Evolutionary conservation across 768 basidiomycete species (phyloP), one percentile per base, ranked within the genome.

Genomic region (Cantharellus anzutake): DNA sequence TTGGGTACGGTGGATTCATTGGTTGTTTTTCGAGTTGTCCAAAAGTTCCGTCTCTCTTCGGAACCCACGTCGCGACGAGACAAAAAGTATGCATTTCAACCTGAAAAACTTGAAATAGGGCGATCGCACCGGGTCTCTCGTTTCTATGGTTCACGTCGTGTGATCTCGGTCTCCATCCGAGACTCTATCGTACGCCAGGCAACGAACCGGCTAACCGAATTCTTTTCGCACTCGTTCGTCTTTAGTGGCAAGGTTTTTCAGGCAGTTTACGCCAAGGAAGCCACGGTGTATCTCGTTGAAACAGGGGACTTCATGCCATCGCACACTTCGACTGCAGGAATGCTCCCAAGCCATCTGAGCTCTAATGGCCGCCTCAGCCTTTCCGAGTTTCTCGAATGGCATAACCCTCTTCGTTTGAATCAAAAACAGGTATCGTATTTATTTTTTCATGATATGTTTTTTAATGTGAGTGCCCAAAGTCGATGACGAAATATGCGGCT

Each of bases 401-500:
- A 79, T 61, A 85, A 84, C 63, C 73, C 77, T 0, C 64, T 80
- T 3, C 29, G 67, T 2, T 34, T 61, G 4, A 84, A 84, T 59
- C 58, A 60, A 0, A 62, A 72, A 0, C 83, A 85, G 73, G 83
- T 80, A 64, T 16, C 4, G 53, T n/a, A 40, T n/a, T 39, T 42
- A 29, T n/a, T 5, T n/a, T 48, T 48, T 48, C 44, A 48, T 29
- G 29, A 48, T 48, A 48, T 48, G 44, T 48, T 48, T 48, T 29
- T 48, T 11, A 48, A 48, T 11, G 29, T 11, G 29, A 48, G n/a
- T n/a, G 35, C 52, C 11, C 3, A 7, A 58, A 84, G 83, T 72
- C 74, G 5, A 75, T 83, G 70, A 72, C 77, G 1, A 84, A 85
- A 68, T 84, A 79, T 77, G 72, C 76, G 7, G 74, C 82, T n/a